Percentiles rank a stretch among this genome's conserved stretches.
Evolutionary conservation across 495 filamentous ascomycete genomes (phyloP).

Genomic region (Symbiotaphrina buchneri): DNA sequence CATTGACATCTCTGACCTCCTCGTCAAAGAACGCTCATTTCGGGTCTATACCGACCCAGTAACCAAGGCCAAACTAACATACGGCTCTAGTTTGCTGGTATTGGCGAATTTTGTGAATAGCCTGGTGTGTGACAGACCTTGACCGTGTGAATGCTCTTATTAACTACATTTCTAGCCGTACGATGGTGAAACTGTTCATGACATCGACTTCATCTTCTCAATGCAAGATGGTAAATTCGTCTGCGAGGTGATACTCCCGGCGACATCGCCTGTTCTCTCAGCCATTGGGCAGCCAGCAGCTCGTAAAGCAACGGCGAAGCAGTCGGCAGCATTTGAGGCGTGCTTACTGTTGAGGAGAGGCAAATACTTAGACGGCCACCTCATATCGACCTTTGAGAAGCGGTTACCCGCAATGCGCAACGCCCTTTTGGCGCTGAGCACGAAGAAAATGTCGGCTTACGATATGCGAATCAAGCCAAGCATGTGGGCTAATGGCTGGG

Average conservation of each 20-base stretch:
- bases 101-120: conserved; percentile 40
- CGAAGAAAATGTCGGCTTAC: conserved; percentile 52
- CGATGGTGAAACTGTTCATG: conserved; percentile 25
- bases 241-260: conserved; percentile 68
- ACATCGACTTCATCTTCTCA: conserved; percentile 39
- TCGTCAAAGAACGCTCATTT: conserved; percentile 28
- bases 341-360: conserved; percentile 47
- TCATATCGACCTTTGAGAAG: conserved; percentile 52
- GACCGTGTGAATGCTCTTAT: conserved; percentile 1
- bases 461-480: conserved; percentile 56
- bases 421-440: conserved; percentile 63
- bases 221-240: conserved; percentile 34
- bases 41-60: conserved; percentile 35
- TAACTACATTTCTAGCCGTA: conserved; percentile 27
- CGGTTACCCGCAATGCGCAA: conserved; percentile 70
- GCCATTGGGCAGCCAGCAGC: conserved; percentile 33
- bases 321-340: conserved; percentile 72
- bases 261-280: conserved; percentile 44
- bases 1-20: conserved; percentile 26
- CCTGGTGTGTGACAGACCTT: too few relatives aligned
- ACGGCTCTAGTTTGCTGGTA: conserved; percentile 40
- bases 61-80: conserved; percentile 66
- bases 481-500: conserved; percentile 40
- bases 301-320: conserved; percentile 63
- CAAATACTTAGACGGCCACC: conserved; percentile 44